Evolutionary conservation across 2,329 filamentous ascomycete genomes (phyloP), one percentile per base, ranked within the genome.

Genomic region (Periconia macrospinosa): DNA sequence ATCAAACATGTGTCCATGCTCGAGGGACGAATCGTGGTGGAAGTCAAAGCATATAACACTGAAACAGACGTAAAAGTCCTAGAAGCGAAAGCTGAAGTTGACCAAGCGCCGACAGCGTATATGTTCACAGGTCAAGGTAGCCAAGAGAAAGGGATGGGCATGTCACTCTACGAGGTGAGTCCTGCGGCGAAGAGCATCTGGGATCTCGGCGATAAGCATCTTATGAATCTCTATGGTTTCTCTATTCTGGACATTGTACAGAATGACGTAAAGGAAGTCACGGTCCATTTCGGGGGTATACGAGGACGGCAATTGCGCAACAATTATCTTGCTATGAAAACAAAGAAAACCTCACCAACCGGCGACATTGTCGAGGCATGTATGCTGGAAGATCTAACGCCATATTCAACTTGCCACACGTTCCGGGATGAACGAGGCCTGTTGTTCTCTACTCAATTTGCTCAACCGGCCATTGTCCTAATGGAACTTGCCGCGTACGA

Each of bases 401-500:
- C 97, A 78, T 88, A 83, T 71, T 97, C 93, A 2, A 90, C 90
- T 6, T 97, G 90, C 0, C 97, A 99, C 82, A 99, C 95, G 1
- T 99, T 97, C 82, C 86, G 90, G 54, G 97, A 94, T 13, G 94
- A 95, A 1, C 94, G 91, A 2, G 94, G 94, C 68, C 84, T 99
- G 50, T 84, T 99, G 41, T 99, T 94, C 40, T 94, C 95, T 3
- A 99, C 94, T 6, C 94, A 99, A 73, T 99, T 99, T 81, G 99
- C 94, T 0, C 94, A 99, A 77, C 94, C 94, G 30, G 94, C 94
- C 47, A 81, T 99, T 65, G 99, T 95, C 1, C 84, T 99, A 46
- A 99, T 99, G 95, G 94, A 99, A 82, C 99, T 99, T 85, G 94
- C 94, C 55, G 96, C 91, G 67, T 99, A 97, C 66, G 94, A 97